Conservation (phyloP, 140 eudicot species). For the Erigeron philadelphicus region DNA sequence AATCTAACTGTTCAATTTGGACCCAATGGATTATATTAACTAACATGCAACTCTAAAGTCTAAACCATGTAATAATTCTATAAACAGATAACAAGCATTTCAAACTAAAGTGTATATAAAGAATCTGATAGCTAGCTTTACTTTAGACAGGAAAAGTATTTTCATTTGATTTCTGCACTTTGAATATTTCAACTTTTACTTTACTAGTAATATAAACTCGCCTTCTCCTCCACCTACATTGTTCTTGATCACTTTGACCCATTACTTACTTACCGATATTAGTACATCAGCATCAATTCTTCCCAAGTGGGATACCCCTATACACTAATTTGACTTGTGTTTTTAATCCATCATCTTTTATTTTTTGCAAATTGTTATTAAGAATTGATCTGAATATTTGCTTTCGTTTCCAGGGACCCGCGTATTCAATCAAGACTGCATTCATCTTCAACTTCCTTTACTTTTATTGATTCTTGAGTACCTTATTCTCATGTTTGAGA, state of each 20-base stretch:
- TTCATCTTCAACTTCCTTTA: constrained; percentile 12
- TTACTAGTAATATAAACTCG: constrained; percentile 9
- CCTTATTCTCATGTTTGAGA: constrained; percentile 3
- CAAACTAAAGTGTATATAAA: constrained; percentile 18
- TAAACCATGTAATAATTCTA: neutral
- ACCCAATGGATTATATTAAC: neutral
- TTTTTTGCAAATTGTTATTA: neutral
- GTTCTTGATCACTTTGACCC: constrained; percentile 23
- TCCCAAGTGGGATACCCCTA: constrained; percentile 25
- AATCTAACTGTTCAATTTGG: too few relatives aligned
- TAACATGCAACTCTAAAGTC: neutral
- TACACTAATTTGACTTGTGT: constrained; percentile 30
- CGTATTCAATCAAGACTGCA: constrained; percentile 11
- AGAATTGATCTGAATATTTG: constrained; percentile 17
- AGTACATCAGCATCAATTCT: constrained; percentile 34
- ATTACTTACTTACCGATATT: constrained; percentile 17
- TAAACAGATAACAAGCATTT: constrained; percentile 3
- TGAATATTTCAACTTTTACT: constrained; percentile 22
- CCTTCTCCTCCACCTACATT: constrained; percentile 27
- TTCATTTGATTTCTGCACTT: constrained; percentile 20
- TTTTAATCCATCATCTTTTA: constrained; percentile 17
- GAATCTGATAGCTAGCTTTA: constrained; percentile 19
- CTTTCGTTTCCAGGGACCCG: constrained; percentile 21
- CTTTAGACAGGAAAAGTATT: constrained; percentile 23
- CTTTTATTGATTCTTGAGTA: constrained; percentile 15